phyloP scores from a whole-genome alignment of 2,329 filamentous ascomycete genomes.

The Ceratocystis cacaofunesta region DNA sequence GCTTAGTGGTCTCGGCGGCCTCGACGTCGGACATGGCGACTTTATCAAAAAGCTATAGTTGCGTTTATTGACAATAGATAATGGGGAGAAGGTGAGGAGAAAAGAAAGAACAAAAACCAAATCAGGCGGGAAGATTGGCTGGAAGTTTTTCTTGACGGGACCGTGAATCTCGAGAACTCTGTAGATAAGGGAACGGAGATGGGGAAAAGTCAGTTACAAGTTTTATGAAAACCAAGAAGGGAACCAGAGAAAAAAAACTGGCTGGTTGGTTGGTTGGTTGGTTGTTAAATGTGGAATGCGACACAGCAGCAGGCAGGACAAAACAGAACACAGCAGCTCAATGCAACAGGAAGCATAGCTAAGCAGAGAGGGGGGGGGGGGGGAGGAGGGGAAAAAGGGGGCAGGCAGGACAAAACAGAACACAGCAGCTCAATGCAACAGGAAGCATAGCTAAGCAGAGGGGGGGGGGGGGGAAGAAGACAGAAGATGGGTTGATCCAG shows the following conservation, averaged over 20 bases:
- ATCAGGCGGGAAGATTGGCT: constrained; percentile 1
- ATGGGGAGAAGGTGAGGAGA: neutral
- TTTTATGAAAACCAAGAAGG: neutral
- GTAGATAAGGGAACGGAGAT: constrained; percentile 3
- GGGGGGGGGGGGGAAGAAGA: neutral
- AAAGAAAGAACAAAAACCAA: constrained; percentile 7
- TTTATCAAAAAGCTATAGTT: neutral
- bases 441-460: neutral
- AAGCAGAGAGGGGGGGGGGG: neutral
- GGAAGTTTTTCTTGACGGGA: neutral
- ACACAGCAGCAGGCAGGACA: neutral
- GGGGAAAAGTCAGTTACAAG: neutral
- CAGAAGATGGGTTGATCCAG: neutral
- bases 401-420: neutral
- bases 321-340: neutral
- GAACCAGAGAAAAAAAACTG: constrained; percentile 8
- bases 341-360: neutral
- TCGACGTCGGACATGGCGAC: constrained; percentile 34
- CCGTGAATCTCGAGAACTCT: constrained; percentile 11
- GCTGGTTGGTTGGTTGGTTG: neutral
- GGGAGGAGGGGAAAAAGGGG: too few relatives aligned
- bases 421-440: neutral
- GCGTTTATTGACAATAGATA: constrained; percentile 18
- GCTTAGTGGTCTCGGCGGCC: constrained; percentile 31
- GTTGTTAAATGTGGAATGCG: neutral